Conservation (phyloP, 2,329 filamentous ascomycete genomes). For the Epichloe hybrida region DNA sequence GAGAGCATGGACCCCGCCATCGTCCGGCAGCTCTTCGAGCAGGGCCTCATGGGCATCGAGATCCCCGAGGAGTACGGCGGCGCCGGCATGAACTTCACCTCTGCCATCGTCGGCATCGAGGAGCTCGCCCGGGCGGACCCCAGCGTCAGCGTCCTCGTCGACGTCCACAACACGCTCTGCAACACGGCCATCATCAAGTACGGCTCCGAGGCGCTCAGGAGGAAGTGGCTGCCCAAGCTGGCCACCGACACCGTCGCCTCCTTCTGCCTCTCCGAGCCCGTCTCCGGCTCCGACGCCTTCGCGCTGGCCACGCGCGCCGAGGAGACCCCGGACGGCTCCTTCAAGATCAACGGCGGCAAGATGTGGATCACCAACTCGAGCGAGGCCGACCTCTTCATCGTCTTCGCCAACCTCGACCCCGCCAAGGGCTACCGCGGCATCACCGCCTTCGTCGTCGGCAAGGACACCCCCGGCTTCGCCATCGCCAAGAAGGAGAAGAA, state of each 20-base stretch:
- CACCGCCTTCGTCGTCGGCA: conserved; percentile 89
- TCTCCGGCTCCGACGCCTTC: conserved; percentile 90
- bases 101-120: conserved; percentile 92
- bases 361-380: conserved; percentile 99
- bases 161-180: conserved; percentile 96
- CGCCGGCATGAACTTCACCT: conserved; percentile 96
- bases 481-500: conserved; percentile 99
- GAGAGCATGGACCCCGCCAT: conserved; percentile 82
- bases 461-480: conserved; percentile 70
- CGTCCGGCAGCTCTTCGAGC: conserved; percentile 90
- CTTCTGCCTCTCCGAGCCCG: conserved; percentile 86
- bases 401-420: conserved; percentile 91
- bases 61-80: conserved; percentile 96
- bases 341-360: conserved; percentile 80
- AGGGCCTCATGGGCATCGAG: conserved; percentile 93
- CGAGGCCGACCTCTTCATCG: conserved; percentile 90
- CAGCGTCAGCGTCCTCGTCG: conserved; percentile 85
- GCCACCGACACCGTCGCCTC: conserved; percentile 83
- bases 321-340: conserved; percentile 62
- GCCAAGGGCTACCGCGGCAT: conserved; percentile 94
- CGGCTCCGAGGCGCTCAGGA: conserved; percentile 62
- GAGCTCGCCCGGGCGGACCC: conserved; percentile 90
- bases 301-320: conserved; percentile 83
- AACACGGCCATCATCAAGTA: conserved; percentile 87
- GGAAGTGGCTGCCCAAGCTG: conserved; percentile 77